Base-by-base conservation (phyloP, 164 flowering plant genomes). In the Houttuynia cordata region DNA sequence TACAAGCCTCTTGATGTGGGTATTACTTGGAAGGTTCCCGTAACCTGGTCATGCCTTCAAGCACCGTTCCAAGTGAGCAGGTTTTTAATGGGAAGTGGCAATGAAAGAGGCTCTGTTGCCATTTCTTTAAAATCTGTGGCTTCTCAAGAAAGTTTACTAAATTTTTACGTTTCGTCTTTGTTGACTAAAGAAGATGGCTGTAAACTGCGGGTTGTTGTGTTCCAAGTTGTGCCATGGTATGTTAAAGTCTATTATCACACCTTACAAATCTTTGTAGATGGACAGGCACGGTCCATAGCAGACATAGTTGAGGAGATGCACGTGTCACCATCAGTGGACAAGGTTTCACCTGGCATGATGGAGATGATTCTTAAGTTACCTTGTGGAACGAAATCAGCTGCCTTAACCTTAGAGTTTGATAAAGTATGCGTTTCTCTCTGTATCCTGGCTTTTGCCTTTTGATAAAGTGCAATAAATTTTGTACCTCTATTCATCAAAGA, bases 201-300 rank as follows among this genome's bases (percentile, higher is more conserved):
- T 79, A 73, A 13, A 17, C 62, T 87, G 64, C 75, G 66, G 57
- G 83, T 83, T 69, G 65, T 79, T 65, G 62, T 90, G 66, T 90
- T 93, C 75, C 99, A 93, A 71, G 79, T 88, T 68, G 91, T 90
- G 47, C 97, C 98, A 66, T 93, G 98, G 98, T 93, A 93, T 85
- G 80, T 90, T 49, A 93, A 84, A 75, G 94, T 88, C 25, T 93
- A 90, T 69, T 90, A 66, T 68, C 97, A 90, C 64, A 81, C 88
- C 10, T 57, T 86, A 37, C 81, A 71, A 70, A 69, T 90, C 20
- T 82, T 71, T 67, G 61, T 86, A 42, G 86, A 93, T 82, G 90
- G 76, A 53, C 56, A 77, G 57, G 75, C 65, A 42, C 72, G 60
- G 59, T 56, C 72, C 22, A 65, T 76, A 19, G 30, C 62, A 20